Evolutionary conservation across 371 early-diverging fungal species (phyloP).

Genomic region (Capillidium rhysosporum): DNA sequence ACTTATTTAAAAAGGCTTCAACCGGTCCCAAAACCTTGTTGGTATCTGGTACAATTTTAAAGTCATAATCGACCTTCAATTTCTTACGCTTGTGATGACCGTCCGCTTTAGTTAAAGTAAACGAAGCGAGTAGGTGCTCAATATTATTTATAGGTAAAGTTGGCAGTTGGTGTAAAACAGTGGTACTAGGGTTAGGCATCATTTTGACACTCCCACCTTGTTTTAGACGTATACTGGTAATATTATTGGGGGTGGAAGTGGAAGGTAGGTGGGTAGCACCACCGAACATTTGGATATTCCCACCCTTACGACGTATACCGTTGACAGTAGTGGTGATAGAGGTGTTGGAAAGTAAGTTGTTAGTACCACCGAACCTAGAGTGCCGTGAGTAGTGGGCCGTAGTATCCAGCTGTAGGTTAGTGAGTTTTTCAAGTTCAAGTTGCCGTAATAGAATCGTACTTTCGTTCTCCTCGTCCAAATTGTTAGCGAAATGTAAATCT

Average conservation of each 20-base stretch:
- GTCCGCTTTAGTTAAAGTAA: too few relatives aligned
- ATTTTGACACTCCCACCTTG: neutral
- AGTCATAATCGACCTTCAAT: too few relatives aligned
- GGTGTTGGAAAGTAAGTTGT: neutral
- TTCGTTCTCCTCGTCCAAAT: neutral
- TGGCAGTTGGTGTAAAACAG: neutral
- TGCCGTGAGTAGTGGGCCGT: neutral
- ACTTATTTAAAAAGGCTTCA: too few relatives aligned
- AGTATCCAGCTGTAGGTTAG: neutral
- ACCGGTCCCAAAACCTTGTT: too few relatives aligned
- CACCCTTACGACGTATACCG: neutral
- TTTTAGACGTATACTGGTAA: too few relatives aligned
- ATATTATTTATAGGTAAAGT: neutral
- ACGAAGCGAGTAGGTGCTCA: neutral
- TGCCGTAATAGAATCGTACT: neutral
- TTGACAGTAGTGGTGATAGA: too few relatives aligned
- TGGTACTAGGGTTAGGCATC: neutral
- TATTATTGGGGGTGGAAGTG: neutral
- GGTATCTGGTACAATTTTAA: too few relatives aligned
- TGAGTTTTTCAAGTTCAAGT: neutral
- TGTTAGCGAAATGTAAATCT: neutral
- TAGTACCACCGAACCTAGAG: slow-evolving; percentile 1
- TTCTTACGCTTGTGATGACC: too few relatives aligned
- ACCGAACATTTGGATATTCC: neutral
- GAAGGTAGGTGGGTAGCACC: neutral